These are phyloP conservation scores for Lactarius hengduanensis DNA, from an alignment of 768 basidiomycete genomes.

Conservation along the genomic window DNA sequence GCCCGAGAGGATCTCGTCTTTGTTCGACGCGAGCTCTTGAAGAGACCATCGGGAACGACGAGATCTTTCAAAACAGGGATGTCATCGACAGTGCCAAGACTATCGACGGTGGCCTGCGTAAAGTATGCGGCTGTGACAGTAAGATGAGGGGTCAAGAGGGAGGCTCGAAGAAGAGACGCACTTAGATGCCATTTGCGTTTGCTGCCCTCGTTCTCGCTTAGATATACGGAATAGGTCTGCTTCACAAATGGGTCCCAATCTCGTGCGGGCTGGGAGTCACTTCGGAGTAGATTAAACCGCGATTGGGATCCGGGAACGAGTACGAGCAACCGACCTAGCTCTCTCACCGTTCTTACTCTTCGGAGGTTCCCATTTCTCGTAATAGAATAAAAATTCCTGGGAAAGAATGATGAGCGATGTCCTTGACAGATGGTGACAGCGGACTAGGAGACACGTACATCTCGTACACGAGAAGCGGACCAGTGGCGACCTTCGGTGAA, in stretches of 20 bases:
- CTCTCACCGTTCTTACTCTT: slow-evolving; percentile 41
- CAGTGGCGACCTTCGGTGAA: slow-evolving; percentile 81
- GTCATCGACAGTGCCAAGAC: slow-evolving; percentile 67
- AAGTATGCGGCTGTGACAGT: slow-evolving; percentile 70
- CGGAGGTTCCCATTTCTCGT: slow-evolving; percentile 46
- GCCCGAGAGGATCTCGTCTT: slow-evolving; percentile 46
- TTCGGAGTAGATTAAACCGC: slow-evolving; percentile 28
- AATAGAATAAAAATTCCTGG: slow-evolving; percentile 57
- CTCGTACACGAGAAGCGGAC: slow-evolving; percentile 76
- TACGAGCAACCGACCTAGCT: slow-evolving; percentile 28
- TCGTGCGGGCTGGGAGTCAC: slow-evolving; percentile 43
- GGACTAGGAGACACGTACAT: slow-evolving; percentile 30
- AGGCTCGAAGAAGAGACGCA: slow-evolving; percentile 33
- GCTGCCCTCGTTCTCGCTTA: slow-evolving; percentile 19
- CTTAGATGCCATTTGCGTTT: slow-evolving; percentile 51
- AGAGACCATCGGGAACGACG: slow-evolving; percentile 72
- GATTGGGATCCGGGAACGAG: slow-evolving; percentile 15
- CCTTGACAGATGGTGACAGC: slow-evolving; percentile 8
- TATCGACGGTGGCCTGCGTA: slow-evolving; percentile 71
- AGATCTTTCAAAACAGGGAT: slow-evolving; percentile 66
- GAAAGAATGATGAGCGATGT: slow-evolving; percentile 10
- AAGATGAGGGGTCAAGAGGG: slow-evolving; percentile 2
- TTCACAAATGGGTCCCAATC: slow-evolving; percentile 48
- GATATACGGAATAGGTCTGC: slow-evolving; percentile 50
- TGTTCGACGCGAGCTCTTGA: slow-evolving; percentile 71